Conservation (phyloP, 1,284 basidiomycete species). For the Moesziomyces parantarcticus region DNA sequence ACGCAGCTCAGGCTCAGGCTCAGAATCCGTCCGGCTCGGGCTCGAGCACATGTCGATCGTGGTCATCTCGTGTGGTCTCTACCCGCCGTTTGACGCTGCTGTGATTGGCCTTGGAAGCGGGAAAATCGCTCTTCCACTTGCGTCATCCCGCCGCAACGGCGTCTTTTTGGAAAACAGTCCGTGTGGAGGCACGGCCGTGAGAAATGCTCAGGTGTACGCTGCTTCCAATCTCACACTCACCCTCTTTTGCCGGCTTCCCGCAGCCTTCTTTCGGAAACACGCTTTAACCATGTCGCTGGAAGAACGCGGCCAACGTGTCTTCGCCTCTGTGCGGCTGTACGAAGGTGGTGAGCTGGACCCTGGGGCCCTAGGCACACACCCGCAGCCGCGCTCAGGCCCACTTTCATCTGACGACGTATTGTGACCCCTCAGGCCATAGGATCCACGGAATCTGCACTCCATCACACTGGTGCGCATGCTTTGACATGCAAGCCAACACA, state of each 20-base stretch:
- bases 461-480: constrained; percentile 6
- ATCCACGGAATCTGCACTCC: not conserved
- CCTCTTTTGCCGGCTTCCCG: too few relatives aligned
- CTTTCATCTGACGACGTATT: not conserved
- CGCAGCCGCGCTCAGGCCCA: constrained; percentile 5
- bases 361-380: not conserved
- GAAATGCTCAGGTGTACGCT: not conserved
- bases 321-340: not conserved
- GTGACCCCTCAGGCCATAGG: not conserved
- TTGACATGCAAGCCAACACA: constrained; percentile 28
- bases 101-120: constrained; percentile 12
- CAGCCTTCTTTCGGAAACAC: not conserved
- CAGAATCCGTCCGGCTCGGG: too few relatives aligned
- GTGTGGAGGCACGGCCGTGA: constrained; percentile 18
- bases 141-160: constrained; percentile 23
- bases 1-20: too few relatives aligned
- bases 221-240: constrained; percentile 7
- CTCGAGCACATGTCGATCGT: not conserved
- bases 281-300: constrained; percentile 7
- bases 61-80: not conserved
- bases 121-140: constrained; percentile 12
- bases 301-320: constrained; percentile 3
- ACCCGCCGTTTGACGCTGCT: not conserved
- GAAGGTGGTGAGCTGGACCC: constrained; percentile 7
- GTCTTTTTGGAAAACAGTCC: not conserved